Evolutionary conservation across 192 early-diverging fungal genomes (phyloP), one percentile per base, ranked within the genome.

Genomic region (Dissophora ornata): DNA sequence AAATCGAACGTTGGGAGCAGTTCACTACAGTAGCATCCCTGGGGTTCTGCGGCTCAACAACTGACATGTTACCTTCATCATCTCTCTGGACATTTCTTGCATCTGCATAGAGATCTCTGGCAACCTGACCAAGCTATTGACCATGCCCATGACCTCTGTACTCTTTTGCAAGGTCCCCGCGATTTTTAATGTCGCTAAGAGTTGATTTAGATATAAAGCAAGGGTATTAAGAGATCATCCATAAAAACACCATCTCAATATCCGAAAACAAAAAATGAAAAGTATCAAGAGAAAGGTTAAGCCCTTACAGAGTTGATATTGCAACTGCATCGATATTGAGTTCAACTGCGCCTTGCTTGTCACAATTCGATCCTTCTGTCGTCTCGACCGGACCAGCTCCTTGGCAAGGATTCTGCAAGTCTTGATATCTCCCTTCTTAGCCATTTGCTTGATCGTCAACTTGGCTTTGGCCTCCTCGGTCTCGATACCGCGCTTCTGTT

Each of bases 61-160:
- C n/a, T 38, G 13, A 13, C 7, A 6, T 7, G 15, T 46, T 80
- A 93, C 92, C 87, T 92, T 97, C 82, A 93, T 96, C 97, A 99
- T 97, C 80, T 99, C 97, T 84, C 82, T 90, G 11, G 91, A 89
- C 91, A 99, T 91, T 83, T 98, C 94, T 70, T 92, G 91, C 89
- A 99, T 92, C 15, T 88, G 85, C 25, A 84, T 64, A 47, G 91
- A 87, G 36, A 99, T 88, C 81, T 95, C 89, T 28, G 95, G 96
- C 38, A 99, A 71, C 63, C 90, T 89, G 67, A 96, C 86, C 16
- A 99, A 79, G 62, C 83, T 84, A 79, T 99, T 98, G 33, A 99
- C 94, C 32, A 91, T 67, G 44, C 91, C 89, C 97, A 99, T 98
- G 21, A 97, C 87, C 63, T 94, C 58, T 49, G 58, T 29, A 50